Conservation (phyloP, 192 early-diverging fungal genomes). For the Pilaira anomala region DNA sequence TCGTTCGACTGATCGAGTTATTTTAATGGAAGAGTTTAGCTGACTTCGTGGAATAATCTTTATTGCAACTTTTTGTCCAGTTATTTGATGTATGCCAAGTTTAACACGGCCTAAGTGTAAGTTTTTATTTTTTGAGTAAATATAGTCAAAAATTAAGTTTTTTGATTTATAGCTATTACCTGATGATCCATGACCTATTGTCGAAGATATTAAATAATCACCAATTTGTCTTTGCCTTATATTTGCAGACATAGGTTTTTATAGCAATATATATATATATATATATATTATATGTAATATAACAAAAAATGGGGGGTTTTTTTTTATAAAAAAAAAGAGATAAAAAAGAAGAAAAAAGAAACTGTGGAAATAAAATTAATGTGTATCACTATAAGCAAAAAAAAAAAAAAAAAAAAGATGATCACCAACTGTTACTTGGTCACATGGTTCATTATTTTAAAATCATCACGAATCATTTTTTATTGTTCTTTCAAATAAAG, state of each 20-base stretch:
- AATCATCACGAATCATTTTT: not conserved
- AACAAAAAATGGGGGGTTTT: too few relatives aligned
- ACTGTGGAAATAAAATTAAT: not conserved
- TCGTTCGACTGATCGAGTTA: conserved; percentile 16
- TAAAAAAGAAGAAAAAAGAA: not conserved
- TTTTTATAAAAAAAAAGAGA: not conserved
- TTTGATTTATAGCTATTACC: not conserved
- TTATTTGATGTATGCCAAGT: conserved; percentile 23
- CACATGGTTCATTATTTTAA: not conserved
- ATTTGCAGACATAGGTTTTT: not conserved
- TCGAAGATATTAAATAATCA: conserved; percentile 3
- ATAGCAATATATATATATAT: too few relatives aligned
- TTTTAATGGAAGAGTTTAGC: conserved; percentile 3
- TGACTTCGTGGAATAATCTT: conserved; percentile 27
- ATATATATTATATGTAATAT: too few relatives aligned
- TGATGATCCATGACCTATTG: conserved; percentile 5
- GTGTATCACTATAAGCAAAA: not conserved
- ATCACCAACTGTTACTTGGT: not conserved
- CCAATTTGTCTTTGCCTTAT: not conserved
- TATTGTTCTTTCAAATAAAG: not conserved
- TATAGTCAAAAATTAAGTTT: too few relatives aligned
- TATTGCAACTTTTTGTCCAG: conserved; percentile 33
- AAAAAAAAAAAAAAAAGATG: not conserved
- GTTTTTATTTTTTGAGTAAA: too few relatives aligned
- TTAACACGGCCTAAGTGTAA: conserved; percentile 21